These are phyloP conservation scores for Tricholomella constricta DNA, from an alignment of 768 basidiomycete genomes.

Conservation along the genomic window DNA sequence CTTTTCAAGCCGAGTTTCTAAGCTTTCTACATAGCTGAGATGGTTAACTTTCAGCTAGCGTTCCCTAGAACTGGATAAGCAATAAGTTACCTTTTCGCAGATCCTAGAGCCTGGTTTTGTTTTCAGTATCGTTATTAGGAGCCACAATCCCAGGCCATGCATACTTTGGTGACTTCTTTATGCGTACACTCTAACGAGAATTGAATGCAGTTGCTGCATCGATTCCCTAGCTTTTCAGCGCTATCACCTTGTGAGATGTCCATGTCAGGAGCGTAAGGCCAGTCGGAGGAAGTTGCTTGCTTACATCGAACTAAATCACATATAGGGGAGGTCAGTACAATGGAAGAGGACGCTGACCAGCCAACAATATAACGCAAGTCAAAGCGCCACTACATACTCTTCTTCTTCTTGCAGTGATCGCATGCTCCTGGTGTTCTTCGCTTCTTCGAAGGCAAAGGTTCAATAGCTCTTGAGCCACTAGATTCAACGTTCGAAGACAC, in stretches of 20 bases:
- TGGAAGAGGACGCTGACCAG: background rate
- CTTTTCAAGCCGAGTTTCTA: slow-evolving; percentile 64
- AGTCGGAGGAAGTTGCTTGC: slow-evolving; percentile 1
- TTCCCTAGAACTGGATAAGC: background rate
- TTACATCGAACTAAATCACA: slow-evolving; percentile 35
- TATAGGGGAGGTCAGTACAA: slow-evolving; percentile 1
- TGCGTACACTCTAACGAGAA: slow-evolving; percentile 66
- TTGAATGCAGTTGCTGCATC: slow-evolving; percentile 65
- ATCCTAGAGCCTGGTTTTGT: slow-evolving; percentile 49
- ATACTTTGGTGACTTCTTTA: slow-evolving; percentile 67
- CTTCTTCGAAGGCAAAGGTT: slow-evolving; percentile 41
- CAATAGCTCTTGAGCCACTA: background rate
- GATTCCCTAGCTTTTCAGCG: slow-evolving; percentile 60
- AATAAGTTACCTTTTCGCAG: slow-evolving; percentile 66
- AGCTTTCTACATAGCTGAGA: slow-evolving; percentile 57
- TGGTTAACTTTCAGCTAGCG: background rate
- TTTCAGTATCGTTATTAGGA: background rate
- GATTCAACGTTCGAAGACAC: slow-evolving; percentile 1
- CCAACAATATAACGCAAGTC: background rate
- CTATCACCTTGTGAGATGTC: slow-evolving; percentile 66
- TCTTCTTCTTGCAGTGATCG: slow-evolving; percentile 74
- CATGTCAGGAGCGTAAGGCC: background rate
- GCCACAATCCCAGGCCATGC: background rate
- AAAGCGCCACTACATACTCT: slow-evolving; percentile 43
- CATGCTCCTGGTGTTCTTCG: slow-evolving; percentile 67